These are phyloP conservation scores for Guadua angustifolia DNA, from an alignment of 176 grass and related monocot species.

Conservation along the genomic window DNA sequence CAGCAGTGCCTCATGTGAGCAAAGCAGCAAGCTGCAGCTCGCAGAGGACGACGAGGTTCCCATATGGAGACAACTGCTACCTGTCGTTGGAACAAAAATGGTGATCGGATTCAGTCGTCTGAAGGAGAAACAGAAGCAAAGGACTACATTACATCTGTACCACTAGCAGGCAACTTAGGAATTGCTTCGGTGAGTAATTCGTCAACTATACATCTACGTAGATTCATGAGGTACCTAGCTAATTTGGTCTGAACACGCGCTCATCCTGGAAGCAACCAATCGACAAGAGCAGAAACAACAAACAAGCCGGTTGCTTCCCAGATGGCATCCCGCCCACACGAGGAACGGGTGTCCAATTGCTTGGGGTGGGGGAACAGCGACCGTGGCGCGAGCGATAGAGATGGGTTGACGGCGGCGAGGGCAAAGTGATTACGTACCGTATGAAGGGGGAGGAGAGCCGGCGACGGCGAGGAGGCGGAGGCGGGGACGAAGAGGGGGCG, in stretches of 20 bases:
- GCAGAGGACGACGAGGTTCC: slow-evolving; percentile 26
- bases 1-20: slow-evolving; percentile 37
- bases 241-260: background rate
- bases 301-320: background rate
- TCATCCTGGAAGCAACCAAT: background rate
- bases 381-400: background rate
- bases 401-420: too few species aligned
- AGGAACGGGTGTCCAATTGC: background rate
- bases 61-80: slow-evolving; percentile 40
- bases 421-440: slow-evolving; percentile 10
- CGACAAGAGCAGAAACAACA: background rate
- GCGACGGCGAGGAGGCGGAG: slow-evolving; percentile 32
- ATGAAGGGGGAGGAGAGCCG: slow-evolving; percentile 25
- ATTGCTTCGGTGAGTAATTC: background rate
- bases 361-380: too few species aligned
- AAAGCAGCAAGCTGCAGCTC: background rate
- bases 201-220: background rate
- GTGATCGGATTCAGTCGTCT: background rate
- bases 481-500: slow-evolving; percentile 44
- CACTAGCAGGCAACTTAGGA: background rate
- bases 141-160: background rate
- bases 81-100: slow-evolving; percentile 22
- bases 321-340: too few species aligned
- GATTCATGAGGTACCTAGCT: background rate
- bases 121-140: background rate